These are phyloP conservation scores for Phaeoacremonium minimum DNA, from an alignment of 2,329 filamentous ascomycete genomes.

Conservation along the genomic window DNA sequence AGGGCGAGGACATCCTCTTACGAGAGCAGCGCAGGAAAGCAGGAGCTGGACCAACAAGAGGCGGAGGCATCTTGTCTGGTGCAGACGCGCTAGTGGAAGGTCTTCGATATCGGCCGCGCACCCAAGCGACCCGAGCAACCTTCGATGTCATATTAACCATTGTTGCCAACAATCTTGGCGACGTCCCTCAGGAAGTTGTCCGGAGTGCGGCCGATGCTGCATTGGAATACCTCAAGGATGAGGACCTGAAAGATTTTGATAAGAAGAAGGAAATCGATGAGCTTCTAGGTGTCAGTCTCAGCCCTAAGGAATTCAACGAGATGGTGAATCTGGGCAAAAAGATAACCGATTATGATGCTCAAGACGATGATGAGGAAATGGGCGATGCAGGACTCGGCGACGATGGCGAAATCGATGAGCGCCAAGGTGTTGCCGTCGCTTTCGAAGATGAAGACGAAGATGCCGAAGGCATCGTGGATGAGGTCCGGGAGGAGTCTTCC, in stretches of 20 bases:
- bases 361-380: conserved; percentile 91
- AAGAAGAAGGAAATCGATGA: conserved; percentile 98
- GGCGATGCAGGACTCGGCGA: conserved; percentile 63
- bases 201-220: conserved; percentile 91
- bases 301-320: conserved; percentile 92
- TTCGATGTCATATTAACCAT: conserved; percentile 93
- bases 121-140: conserved; percentile 83
- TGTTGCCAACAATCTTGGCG: conserved; percentile 82
- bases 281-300: conserved; percentile 77
- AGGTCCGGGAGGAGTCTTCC: conserved; percentile 83
- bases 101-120: conserved; percentile 86
- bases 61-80: conserved; percentile 75
- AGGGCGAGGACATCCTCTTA: conserved; percentile 79
- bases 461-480: conserved; percentile 70
- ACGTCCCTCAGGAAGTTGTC: conserved; percentile 87
- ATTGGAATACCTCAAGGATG: conserved; percentile 89
- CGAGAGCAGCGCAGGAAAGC: conserved; percentile 86
- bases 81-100: conserved; percentile 87
- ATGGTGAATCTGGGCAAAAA: conserved; percentile 96
- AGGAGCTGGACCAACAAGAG: conserved; percentile 65
- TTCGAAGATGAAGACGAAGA: conserved; percentile 92
- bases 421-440: conserved; percentile 94
- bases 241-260: conserved; percentile 93
- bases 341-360: conserved; percentile 95
- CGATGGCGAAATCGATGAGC: conserved; percentile 80